These are phyloP conservation scores for Solanum hybrid DNA, from an alignment of 305 asterid genomes.

Conservation along the genomic window DNA sequence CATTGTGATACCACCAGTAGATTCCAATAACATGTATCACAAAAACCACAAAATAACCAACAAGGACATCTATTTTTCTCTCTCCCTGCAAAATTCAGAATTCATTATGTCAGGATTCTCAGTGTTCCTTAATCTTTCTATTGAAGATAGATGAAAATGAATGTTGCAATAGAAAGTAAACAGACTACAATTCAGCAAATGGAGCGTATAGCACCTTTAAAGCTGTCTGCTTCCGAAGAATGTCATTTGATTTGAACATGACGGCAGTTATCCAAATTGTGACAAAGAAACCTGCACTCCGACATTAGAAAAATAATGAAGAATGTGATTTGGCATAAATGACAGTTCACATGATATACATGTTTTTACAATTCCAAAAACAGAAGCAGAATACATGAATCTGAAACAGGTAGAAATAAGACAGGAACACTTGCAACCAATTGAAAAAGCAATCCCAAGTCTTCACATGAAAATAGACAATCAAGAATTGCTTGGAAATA, in stretches of 20 bases:
- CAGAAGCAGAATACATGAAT: background rate
- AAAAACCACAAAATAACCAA: constrained; percentile 49
- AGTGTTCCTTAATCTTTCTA: background rate
- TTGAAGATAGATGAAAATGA: background rate
- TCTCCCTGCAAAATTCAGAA: constrained; percentile 58
- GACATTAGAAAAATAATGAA: background rate
- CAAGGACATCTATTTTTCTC: constrained; percentile 55
- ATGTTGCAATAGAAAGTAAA: background rate
- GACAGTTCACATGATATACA: background rate
- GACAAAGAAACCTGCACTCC: constrained; percentile 39
- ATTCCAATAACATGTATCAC: constrained; percentile 55
- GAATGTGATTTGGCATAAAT: background rate
- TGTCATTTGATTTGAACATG: constrained; percentile 84
- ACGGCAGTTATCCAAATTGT: constrained; percentile 65
- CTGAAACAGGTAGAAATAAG: background rate
- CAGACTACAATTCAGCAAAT: constrained; percentile 6
- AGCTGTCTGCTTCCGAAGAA: constrained; percentile 84
- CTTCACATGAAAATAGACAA: background rate
- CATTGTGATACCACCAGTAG: constrained; percentile 74
- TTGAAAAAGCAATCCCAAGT: background rate
- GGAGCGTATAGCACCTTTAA: constrained; percentile 48
- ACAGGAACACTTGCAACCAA: background rate
- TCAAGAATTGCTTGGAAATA: background rate
- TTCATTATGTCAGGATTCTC: background rate
- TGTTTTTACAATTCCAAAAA: background rate